These are phyloP conservation scores for Fusarium secorum DNA, from an alignment of 2,329 filamentous ascomycete genomes.

Conservation along the genomic window DNA sequence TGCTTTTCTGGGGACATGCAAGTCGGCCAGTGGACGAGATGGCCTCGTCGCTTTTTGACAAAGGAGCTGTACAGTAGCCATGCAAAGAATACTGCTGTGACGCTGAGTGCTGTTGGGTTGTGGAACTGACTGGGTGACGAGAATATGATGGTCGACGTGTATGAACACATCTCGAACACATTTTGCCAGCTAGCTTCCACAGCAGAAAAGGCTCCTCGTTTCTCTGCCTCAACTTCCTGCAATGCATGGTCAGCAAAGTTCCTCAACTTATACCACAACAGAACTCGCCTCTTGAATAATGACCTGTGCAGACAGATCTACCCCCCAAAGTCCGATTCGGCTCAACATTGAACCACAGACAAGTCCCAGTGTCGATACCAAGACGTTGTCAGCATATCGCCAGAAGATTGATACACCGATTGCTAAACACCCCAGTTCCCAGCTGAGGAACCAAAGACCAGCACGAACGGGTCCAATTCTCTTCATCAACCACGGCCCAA, in stretches of 20 bases:
- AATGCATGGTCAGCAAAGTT: constrained; percentile 1
- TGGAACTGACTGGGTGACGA: constrained; percentile 69
- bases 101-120: constrained; percentile 68
- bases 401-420: constrained; percentile 55
- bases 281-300: constrained; percentile 65
- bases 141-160: constrained; percentile 70
- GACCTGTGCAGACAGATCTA: constrained; percentile 66
- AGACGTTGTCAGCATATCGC: constrained; percentile 30
- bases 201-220: constrained; percentile 73
- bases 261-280: neutral
- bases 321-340: constrained; percentile 67
- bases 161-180: constrained; percentile 73
- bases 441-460: constrained; percentile 75
- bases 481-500: constrained; percentile 63
- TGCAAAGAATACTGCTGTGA: constrained; percentile 54
- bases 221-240: constrained; percentile 61
- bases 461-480: constrained; percentile 66
- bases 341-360: constrained; percentile 62
- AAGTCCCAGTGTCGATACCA: constrained; percentile 57
- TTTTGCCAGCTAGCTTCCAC: constrained; percentile 75
- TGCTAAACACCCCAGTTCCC: constrained; percentile 67
- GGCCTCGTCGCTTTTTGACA: constrained; percentile 44
- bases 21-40: constrained; percentile 45
- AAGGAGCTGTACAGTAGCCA: constrained; percentile 44
- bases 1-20: constrained; percentile 41